Base-by-base conservation (phyloP, 2,329 filamentous ascomycete species). In the Xylaria sp. region DNA sequence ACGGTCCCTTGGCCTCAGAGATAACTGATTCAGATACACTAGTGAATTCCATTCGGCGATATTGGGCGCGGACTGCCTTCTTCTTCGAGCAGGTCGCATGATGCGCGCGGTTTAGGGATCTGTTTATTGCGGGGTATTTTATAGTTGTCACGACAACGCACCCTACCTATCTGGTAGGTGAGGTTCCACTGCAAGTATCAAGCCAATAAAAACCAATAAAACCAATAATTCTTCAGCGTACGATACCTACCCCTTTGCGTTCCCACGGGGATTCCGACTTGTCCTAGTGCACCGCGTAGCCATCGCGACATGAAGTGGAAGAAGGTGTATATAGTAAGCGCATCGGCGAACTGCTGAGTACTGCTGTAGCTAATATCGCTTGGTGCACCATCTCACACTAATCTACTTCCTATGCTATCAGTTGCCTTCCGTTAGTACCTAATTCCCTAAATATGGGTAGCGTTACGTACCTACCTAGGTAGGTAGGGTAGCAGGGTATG, bases 41-140 rank as follows among this genome's bases (percentile, higher is more conserved):
- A 54, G 51, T 51, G 8, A 54, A 31, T 25, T 48, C 25, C 18
- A n/a, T 25, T 67, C 48, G 20, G 59, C 28, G 41, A 44, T 25
- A 66, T 51, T 62, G n/a, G n/a, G 10, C 46, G n/a, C 23, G 18
- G 52, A 10, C 50, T 31, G 52, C 41, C 65, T 67, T 62, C 65
- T 70, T 62, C n/a, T 66, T 71, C 54, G 54, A 65, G 69, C 63
- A 71, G 69, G 66, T 63, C 58, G 58, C 44, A 51, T 18, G 25
- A n/a, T 28, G 18, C 23, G 56, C 20, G 62, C 34, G 50, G 31
- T 34, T 44, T 5, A 46, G 63, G 57, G 28, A 50, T 51, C 59
- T 72, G 70, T 69, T 72, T 68, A 64, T 57, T 25, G 66, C 58
- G 59, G 66, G 52, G 69, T 69, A 25, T 51, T n/a, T 13, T 13